A percentile compares a stretch with the other conserved stretches of the same genome.
Conservation (phyloP, 2,329 filamentous ascomycete species). For the Fusarium chuoi region DNA sequence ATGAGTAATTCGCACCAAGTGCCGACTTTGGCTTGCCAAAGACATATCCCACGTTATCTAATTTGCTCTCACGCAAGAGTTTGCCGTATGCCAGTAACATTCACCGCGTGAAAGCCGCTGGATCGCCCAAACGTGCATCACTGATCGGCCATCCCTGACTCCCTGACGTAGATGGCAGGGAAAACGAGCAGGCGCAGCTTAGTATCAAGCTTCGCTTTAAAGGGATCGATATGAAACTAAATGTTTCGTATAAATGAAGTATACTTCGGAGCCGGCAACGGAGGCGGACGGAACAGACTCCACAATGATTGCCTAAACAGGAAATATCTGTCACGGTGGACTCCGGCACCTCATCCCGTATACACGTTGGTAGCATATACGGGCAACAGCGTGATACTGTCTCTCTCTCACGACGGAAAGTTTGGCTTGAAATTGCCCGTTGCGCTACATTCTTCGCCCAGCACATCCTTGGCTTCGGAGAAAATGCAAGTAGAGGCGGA, state of each 20-base stretch:
- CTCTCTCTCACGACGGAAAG: neutral
- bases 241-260: neutral
- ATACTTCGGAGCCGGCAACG: slow-evolving; percentile 17
- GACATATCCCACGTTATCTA: neutral
- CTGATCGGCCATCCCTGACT: slow-evolving; percentile 24
- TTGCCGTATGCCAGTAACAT: neutral
- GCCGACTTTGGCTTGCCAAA: neutral
- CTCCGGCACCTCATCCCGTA: neutral
- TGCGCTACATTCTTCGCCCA: neutral
- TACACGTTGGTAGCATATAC: slow-evolving; percentile 8
- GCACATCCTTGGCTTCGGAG: neutral
- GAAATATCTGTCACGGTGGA: slow-evolving; percentile 7
- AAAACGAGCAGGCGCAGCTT: neutral
- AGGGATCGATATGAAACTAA: neutral
- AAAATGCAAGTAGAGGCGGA: neutral
- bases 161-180: slow-evolving; percentile 26
- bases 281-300: slow-evolving; percentile 12
- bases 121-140: slow-evolving; percentile 30
- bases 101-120: slow-evolving; percentile 27
- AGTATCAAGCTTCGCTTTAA: neutral
- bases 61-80: neutral
- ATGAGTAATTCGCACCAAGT: neutral
- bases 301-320: slow-evolving; percentile 32
- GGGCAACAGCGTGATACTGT: neutral
- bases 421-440: neutral